Evolutionary conservation across 106 monocot species (phyloP), one percentile per base, ranked within the genome.

Genomic region (Dendrobium officinale): DNA sequence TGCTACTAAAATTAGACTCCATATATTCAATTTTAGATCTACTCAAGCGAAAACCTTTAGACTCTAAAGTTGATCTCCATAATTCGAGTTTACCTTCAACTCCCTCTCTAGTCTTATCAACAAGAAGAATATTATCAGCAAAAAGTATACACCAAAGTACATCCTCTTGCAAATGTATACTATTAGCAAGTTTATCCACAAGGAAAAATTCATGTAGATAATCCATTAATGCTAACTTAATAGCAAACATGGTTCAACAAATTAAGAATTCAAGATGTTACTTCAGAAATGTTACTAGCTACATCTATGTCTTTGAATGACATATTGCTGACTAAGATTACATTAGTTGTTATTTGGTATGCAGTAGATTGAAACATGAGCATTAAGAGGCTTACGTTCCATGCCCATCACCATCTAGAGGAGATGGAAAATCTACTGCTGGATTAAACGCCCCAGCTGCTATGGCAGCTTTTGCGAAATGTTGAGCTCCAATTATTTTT

Each of bases 321-420:
- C 3, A 19, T 56, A 13, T 19, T 56, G 19, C 61, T 22, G 51
- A 51, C 1, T 51, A 51, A 51, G 51, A 51, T 13, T 51, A 10
- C 61, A 22, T 19, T 61, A n/a, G n/a, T 74, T 74, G 43, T 42
- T n/a, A 44, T 44, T 74, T 74, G 41, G 11, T 74, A 31, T 43
- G 43, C 15, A 2, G 44, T 74, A 44, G 45, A 76, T 2, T 70
- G 37, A 70, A 70, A 70, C 70, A 37, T 15, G 13, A 22, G 70
- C 7, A 70, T 33, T 70, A 49, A 49, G 18, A 43, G 8, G 29
- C 87, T 87, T 26, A 94, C 97, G 89, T 98, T 82, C 97, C 97
- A 91, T 98, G 97, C n/a, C 97, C 97, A 86, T 98, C 97, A 67
- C 94, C 94, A 88, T 98, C 97, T 77, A 98, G 51, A 26, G 97